Base-by-base conservation (phyloP, 768 basidiomycete genomes). In the Lactarius akahatsu region DNA sequence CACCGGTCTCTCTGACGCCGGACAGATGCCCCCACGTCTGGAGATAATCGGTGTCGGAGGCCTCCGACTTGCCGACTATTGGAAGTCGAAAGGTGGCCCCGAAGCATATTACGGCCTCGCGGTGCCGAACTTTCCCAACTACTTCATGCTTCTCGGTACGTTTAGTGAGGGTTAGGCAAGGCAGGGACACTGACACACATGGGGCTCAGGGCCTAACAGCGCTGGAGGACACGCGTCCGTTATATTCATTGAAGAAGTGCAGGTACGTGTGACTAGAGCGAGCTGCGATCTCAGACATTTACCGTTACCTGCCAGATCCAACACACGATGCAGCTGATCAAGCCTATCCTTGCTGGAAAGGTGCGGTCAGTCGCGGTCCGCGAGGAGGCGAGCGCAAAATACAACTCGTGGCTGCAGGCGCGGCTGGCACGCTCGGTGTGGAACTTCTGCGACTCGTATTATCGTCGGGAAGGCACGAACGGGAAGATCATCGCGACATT, bases 161-260 rank as follows among this genome's bases (percentile, higher is more conserved):
- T 54, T 52, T 47, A 26, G 16, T 2, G 16, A 23, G n/a, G 18
- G 5, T 20, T 4, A 15, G 7, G 18, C 2, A 28, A n/a, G 40
- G 23, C 57, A 23, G 52, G 55, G 18, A 38, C 11, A 55, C 57
- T 59, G 52, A 55, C 47, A 40, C 13, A 38, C 15, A 34, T 16
- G 38, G 38, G 65, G 57, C 47, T 36, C 45, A 70, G 69, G 69
- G 28, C 85, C 86, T 3, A 88, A 88, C 71, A 80, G 80, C 40
- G 81, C 80, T 34, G 78, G 83, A 9, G 86, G 85, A 16, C 86
- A 87, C 69, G 82, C 82, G 10, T 86, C 86, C 30, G 78, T 84
- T 41, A 77, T 87, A 57, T 86, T 83, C 72, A 78, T 78, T 60
- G 79, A 83, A 67, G 86, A 87, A 72, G 76, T 80, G 8, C 85